phyloP scores from a whole-genome alignment of 2,329 filamentous ascomycete species.

The Dothiorella sarmentorum region DNA sequence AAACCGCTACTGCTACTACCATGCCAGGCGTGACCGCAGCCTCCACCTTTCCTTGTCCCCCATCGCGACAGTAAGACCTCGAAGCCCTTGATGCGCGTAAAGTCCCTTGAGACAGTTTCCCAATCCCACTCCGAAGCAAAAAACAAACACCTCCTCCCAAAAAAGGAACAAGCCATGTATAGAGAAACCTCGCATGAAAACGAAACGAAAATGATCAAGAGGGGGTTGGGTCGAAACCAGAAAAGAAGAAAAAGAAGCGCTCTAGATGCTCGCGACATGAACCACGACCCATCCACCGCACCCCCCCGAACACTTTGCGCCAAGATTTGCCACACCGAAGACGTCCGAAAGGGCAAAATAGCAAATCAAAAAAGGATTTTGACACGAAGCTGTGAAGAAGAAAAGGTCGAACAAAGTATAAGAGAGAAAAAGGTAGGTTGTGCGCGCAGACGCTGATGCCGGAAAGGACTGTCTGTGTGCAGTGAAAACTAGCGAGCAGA shows the following conservation, averaged over 20 bases:
- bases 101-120: not conserved
- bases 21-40: not conserved
- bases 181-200: not conserved
- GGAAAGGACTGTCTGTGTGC: slow-evolving; percentile 10
- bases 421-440: not conserved
- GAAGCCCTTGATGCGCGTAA: not conserved
- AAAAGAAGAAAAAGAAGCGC: slow-evolving; percentile 1
- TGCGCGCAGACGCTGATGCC: slow-evolving; percentile 6
- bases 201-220: not conserved
- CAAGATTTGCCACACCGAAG: slow-evolving; percentile 13
- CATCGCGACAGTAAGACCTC: not conserved
- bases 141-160: not conserved
- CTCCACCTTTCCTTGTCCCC: not conserved
- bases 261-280: slow-evolving; percentile 8
- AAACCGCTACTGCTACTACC: not conserved
- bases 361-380: not conserved
- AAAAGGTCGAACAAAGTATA: not conserved
- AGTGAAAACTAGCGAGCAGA: not conserved
- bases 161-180: not conserved
- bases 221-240: not conserved
- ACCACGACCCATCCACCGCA: slow-evolving; percentile 8
- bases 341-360: not conserved
- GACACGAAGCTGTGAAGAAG: slow-evolving; percentile 1
- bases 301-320: not conserved
- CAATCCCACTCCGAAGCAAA: not conserved